Percentiles rank a stretch among this genome's conserved stretches.
These are phyloP conservation scores for Fusarium sublunatum DNA, from an alignment of 2,329 filamentous ascomycete genomes.

Conservation along the genomic window DNA sequence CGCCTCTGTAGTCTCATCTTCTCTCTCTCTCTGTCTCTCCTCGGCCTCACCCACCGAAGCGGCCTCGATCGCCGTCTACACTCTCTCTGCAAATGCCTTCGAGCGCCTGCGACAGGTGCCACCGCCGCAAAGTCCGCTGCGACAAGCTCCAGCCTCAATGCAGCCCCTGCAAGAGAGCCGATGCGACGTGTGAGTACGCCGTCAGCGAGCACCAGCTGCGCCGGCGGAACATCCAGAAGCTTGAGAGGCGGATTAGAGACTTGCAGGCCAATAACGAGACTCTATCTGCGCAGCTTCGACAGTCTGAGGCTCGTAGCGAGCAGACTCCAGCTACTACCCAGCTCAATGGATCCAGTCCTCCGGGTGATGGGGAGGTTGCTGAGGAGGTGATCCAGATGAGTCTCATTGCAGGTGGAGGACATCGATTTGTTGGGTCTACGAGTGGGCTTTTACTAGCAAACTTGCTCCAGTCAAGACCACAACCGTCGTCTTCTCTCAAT, in stretches of 20 bases:
- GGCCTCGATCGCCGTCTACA: conserved; percentile 23
- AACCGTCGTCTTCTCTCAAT: conserved; percentile 19
- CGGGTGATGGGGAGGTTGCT: conserved; percentile 47
- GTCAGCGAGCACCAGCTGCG: conserved; percentile 47
- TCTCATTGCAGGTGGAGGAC: conserved; percentile 55
- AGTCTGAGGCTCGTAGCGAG: conserved; percentile 4
- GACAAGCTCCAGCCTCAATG: conserved; percentile 54
- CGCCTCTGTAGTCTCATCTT: background rate
- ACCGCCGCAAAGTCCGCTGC: conserved; percentile 55
- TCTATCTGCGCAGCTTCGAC: conserved; percentile 22
- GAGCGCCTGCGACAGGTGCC: conserved; percentile 55
- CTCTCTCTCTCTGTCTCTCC: background rate
- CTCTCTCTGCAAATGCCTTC: conserved; percentile 21
- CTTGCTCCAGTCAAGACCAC: conserved; percentile 48
- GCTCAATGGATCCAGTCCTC: conserved; percentile 12
- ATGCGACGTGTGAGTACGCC: conserved; percentile 51
- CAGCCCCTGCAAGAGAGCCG: conserved; percentile 51
- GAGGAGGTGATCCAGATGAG: conserved; percentile 58
- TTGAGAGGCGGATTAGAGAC: conserved; percentile 51
- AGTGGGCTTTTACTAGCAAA: conserved; percentile 57
- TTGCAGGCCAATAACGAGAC: conserved; percentile 48
- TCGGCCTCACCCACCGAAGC: conserved; percentile 37
- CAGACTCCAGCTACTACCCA: background rate
- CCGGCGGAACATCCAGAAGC: conserved; percentile 49
- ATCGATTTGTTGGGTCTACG: conserved; percentile 56